Conservation (phyloP, 2,329 filamentous ascomycete species). For the Aspergillus piperis region DNA sequence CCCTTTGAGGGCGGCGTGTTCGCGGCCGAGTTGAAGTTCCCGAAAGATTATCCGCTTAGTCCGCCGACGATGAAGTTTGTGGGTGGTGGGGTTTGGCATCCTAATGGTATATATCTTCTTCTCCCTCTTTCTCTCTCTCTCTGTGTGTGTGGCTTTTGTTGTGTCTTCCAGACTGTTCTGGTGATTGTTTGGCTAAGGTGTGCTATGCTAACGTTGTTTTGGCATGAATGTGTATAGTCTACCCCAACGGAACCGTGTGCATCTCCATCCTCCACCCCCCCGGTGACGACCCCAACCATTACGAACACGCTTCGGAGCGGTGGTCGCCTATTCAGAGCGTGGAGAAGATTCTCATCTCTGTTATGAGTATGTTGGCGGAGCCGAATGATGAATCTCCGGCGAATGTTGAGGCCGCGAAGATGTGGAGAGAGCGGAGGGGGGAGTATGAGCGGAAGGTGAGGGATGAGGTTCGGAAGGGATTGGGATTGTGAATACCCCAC, state of each 20-base stretch:
- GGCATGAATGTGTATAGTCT: conserved; percentile 60
- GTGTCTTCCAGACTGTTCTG: too few relatives aligned
- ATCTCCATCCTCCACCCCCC: conserved; percentile 98
- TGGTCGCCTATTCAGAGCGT: conserved; percentile 97
- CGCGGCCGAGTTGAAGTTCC: conserved; percentile 90
- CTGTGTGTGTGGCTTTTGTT: background rate
- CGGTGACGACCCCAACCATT: conserved; percentile 96
- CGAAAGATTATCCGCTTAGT: conserved; percentile 93
- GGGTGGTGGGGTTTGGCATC: conserved; percentile 85
- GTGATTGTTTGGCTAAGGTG: background rate
- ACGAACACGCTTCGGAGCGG: conserved; percentile 91
- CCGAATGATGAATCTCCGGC: conserved; percentile 96
- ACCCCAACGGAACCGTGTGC: conserved; percentile 87
- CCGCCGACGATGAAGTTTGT: conserved; percentile 96
- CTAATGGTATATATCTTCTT: conserved; percentile 68
- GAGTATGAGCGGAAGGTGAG: conserved; percentile 88
- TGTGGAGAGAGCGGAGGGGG: conserved; percentile 82
- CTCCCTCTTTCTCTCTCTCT: background rate
- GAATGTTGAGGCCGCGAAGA: conserved; percentile 92
- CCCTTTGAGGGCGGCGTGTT: conserved; percentile 96
- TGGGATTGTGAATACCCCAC: conserved; percentile 63
- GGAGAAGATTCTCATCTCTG: conserved; percentile 93
- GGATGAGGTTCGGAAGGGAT: conserved; percentile 74
- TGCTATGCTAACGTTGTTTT: background rate
- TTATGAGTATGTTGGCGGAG: conserved; percentile 98